Evolutionary conservation across 2,329 filamentous ascomycete species (phyloP).

Genomic region (Mycosphaerella sp.): DNA sequence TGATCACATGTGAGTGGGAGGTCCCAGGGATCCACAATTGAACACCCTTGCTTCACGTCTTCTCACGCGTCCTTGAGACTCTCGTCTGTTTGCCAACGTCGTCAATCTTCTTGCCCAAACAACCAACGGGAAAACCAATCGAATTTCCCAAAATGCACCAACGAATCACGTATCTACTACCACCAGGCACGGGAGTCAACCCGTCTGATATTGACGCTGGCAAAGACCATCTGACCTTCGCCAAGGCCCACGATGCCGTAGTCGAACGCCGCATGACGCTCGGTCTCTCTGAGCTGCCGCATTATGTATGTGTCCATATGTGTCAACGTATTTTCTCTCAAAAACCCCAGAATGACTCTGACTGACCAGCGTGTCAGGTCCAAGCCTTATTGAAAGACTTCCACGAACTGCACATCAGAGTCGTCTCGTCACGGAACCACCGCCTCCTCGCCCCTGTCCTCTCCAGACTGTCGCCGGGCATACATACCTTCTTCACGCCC

Average conservation of each 20-base stretch:
- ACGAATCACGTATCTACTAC: slow-evolving; percentile 67
- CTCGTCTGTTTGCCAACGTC: background rate
- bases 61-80: background rate
- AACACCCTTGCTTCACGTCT: background rate
- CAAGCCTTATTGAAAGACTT: slow-evolving; percentile 55
- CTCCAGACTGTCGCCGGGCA: slow-evolving; percentile 68
- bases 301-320: slow-evolving; percentile 43
- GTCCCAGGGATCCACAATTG: background rate
- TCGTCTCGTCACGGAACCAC: slow-evolving; percentile 58
- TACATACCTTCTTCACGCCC: slow-evolving; percentile 74
- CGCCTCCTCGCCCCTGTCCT: slow-evolving; percentile 61
- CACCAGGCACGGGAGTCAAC: slow-evolving; percentile 57
- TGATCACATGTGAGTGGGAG: background rate
- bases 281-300: slow-evolving; percentile 64
- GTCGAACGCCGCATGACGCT: slow-evolving; percentile 77
- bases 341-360: background rate
- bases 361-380: slow-evolving; percentile 41
- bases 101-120: background rate
- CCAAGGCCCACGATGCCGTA: slow-evolving; percentile 53
- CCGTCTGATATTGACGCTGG: slow-evolving; percentile 57
- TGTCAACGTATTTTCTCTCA: no score
- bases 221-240: slow-evolving; percentile 49
- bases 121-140: background rate
- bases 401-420: slow-evolving; percentile 71
- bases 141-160: slow-evolving; percentile 55